Evolutionary conservation across 2,329 filamentous ascomycete genomes (phyloP).

Genomic region (Aspergillus fructus): DNA sequence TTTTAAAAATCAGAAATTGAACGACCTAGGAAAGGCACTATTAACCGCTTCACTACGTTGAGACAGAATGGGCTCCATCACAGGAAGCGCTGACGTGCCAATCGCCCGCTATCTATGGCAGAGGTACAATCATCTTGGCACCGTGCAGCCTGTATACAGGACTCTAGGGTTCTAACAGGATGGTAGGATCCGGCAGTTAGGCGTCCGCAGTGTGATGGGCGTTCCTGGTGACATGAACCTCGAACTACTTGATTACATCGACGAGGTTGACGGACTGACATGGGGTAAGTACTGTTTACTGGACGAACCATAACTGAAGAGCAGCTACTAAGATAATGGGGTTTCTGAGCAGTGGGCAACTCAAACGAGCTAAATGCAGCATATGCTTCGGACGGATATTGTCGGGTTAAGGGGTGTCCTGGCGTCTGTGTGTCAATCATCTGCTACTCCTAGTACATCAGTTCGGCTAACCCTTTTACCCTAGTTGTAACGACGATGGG

Average conservation of each 20-base stretch:
- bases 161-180: no score
- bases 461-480: no score
- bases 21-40: no score
- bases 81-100: no score
- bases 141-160: no score
- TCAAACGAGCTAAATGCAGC: slow-evolving; percentile 7
- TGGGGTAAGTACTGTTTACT: neutral
- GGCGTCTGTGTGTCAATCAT: neutral
- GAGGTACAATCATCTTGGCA: no score
- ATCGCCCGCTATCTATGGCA: no score
- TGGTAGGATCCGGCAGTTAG: neutral
- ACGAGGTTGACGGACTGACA: neutral
- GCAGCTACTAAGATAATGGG: no score
- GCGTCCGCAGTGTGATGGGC: slow-evolving; percentile 1
- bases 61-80: no score
- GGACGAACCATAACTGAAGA: no score
- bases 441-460: neutral
- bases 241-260: slow-evolving; percentile 8
- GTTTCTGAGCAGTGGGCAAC: slow-evolving; percentile 4
- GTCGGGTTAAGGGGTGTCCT: slow-evolving; percentile 4
- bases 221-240: slow-evolving; percentile 9
- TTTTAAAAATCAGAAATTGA: no score
- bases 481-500: slow-evolving; percentile 70
- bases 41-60: no score
- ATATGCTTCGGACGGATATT: slow-evolving; percentile 5